These are phyloP conservation scores for Podila horticola DNA, from an alignment of 192 early-diverging fungal species.

Conservation along the genomic window DNA sequence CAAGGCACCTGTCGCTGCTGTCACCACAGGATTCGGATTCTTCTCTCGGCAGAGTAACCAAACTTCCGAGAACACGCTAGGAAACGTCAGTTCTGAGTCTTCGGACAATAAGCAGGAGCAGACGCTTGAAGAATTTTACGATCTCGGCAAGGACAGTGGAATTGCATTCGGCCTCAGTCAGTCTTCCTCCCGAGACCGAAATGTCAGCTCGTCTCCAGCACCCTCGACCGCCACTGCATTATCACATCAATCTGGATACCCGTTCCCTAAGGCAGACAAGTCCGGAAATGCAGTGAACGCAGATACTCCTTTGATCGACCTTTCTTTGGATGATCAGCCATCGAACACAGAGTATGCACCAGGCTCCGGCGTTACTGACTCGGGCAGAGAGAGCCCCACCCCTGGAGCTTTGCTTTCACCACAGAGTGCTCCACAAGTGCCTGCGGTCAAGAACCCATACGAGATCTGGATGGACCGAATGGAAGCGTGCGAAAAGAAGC, in stretches of 20 bases:
- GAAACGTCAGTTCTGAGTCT: too few relatives aligned
- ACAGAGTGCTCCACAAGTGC: background rate
- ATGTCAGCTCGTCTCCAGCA: too few relatives aligned
- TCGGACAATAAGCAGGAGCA: background rate
- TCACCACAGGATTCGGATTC: background rate
- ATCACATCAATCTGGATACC: too few relatives aligned
- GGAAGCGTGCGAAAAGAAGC: background rate
- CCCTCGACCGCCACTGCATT: too few relatives aligned
- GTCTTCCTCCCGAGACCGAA: background rate
- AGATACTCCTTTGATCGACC: background rate
- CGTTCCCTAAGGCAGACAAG: too few relatives aligned
- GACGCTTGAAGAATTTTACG: background rate
- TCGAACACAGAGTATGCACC: background rate
- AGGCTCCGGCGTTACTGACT: background rate
- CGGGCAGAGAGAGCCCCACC: background rate
- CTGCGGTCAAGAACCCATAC: conserved; percentile 5
- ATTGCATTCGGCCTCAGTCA: background rate
- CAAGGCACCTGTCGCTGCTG: conserved; percentile 5
- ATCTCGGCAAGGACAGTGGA: background rate
- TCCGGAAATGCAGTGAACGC: background rate
- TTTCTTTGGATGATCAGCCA: background rate
- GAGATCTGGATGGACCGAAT: conserved; percentile 19
- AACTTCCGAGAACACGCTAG: too few relatives aligned
- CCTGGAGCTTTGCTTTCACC: conserved; percentile 1
- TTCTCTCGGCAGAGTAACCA: background rate